A percentile compares a stretch with the other conserved stretches of the same genome.
These are phyloP conservation scores for Eutypella sp. DNA, from an alignment of 2,329 filamentous ascomycete species.

Conservation along the genomic window DNA sequence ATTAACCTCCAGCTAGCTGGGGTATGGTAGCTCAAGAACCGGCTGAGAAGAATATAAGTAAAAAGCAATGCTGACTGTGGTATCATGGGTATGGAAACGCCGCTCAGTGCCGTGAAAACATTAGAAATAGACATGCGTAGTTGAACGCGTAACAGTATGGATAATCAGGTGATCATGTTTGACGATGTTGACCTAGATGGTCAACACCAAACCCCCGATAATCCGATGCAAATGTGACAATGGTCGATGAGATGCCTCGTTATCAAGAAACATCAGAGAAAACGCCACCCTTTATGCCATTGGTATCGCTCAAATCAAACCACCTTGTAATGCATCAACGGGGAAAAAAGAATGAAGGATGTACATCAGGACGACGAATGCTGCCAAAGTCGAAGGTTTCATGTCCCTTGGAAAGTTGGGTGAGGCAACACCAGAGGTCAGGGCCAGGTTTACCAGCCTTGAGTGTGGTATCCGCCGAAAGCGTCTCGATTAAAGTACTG, in stretches of 20 bases:
- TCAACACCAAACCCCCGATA: slow-evolving; percentile 7
- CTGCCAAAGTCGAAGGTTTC: slow-evolving; percentile 16
- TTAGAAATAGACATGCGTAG: slow-evolving; percentile 16
- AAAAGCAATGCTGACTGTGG: slow-evolving; percentile 28
- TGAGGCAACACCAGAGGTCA: slow-evolving; percentile 5
- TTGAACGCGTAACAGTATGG: too few relatives aligned
- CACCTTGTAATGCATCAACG: slow-evolving; percentile 28
- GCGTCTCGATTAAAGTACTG: slow-evolving; percentile 80
- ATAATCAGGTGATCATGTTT: too few relatives aligned
- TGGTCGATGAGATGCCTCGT: slow-evolving; percentile 20
- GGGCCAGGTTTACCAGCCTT: slow-evolving; percentile 66
- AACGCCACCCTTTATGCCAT: slow-evolving; percentile 28
- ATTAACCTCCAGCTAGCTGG: not conserved
- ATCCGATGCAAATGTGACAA: slow-evolving; percentile 17
- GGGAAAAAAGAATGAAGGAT: slow-evolving; percentile 21
- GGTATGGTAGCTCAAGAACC: not conserved
- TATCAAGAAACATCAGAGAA: slow-evolving; percentile 21
- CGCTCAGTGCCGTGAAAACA: slow-evolving; percentile 20
- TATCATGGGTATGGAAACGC: slow-evolving; percentile 30
- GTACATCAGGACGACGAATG: slow-evolving; percentile 23
- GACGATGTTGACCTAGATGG: slow-evolving; percentile 10
- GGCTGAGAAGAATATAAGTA: not conserved
- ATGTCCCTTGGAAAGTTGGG: slow-evolving; percentile 9
- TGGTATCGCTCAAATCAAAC: slow-evolving; percentile 27
- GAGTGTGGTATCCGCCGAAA: slow-evolving; percentile 74